Evolutionary conservation across 2,329 filamentous ascomycete genomes (phyloP).

Genomic region (Bertia moriformis): DNA sequence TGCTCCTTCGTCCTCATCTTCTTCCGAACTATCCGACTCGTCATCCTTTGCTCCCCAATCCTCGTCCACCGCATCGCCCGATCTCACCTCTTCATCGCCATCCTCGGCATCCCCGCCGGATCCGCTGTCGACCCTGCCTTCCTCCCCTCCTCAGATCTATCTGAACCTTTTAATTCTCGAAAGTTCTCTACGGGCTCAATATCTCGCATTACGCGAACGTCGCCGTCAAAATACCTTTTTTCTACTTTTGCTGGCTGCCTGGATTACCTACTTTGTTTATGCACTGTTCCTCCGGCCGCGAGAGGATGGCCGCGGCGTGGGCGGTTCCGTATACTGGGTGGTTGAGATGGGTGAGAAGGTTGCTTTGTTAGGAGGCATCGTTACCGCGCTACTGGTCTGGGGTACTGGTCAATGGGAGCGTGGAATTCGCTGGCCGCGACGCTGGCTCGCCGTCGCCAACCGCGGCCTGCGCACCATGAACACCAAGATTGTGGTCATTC

Average conservation of each 20-base stretch:
- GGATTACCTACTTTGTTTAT: constrained; percentile 46
- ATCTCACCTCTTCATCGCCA: constrained; percentile 8
- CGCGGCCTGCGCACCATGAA: constrained; percentile 52
- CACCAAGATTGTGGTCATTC: constrained; percentile 50
- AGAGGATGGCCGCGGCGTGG: constrained; percentile 49
- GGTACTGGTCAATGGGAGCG: constrained; percentile 56
- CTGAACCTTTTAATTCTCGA: constrained; percentile 54
- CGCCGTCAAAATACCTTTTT: constrained; percentile 49
- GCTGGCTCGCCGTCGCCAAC: constrained; percentile 50
- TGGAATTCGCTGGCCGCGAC: constrained; percentile 51
- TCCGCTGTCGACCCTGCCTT: constrained; percentile 44
- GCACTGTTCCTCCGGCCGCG: constrained; percentile 48
- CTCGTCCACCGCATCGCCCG: not conserved
- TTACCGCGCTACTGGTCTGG: constrained; percentile 50
- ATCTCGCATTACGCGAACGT: constrained; percentile 43
- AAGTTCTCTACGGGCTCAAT: constrained; percentile 46
- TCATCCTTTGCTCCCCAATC: no score
- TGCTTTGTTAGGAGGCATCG: constrained; percentile 45
- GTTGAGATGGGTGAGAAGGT: constrained; percentile 50
- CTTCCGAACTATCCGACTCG: no score
- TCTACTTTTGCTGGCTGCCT: constrained; percentile 35
- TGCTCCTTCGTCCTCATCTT: no score
- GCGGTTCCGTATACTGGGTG: constrained; percentile 52
- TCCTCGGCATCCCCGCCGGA: constrained; percentile 25
- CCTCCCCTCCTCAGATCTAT: constrained; percentile 52